A percentile compares a stretch with the other conserved stretches of the same genome.
phyloP scores from a whole-genome alignment of 768 basidiomycete species.

The Xerocomus brunneocitrinus region DNA sequence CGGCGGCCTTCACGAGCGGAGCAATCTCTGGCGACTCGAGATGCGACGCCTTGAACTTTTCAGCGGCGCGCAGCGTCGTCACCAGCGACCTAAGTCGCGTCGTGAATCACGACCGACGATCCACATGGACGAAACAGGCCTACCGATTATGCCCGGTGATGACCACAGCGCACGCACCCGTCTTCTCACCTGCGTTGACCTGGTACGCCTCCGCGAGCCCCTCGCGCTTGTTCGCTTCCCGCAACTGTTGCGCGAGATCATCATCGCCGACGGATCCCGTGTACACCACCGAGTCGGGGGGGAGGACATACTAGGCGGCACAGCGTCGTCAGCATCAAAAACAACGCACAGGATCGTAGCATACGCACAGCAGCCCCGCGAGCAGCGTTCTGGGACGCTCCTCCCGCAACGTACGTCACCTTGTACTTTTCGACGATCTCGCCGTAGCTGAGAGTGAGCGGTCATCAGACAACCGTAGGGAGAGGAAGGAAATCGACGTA shows the following conservation, averaged over 20 bases:
- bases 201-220: conserved; percentile 86
- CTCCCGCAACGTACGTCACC: conserved; percentile 92
- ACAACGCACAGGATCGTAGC: background rate
- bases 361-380: conserved; percentile 87
- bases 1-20: conserved; percentile 71
- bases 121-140: conserved; percentile 10
- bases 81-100: conserved; percentile 67
- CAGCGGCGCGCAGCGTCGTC: conserved; percentile 86
- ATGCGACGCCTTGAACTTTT: conserved; percentile 82
- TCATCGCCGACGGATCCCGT: conserved; percentile 94
- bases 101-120: too few relatives aligned
- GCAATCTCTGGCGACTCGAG: conserved; percentile 72
- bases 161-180: conserved; percentile 95
- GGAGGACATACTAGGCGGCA: conserved; percentile 74
- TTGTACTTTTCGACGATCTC: conserved; percentile 74
- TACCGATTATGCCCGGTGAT: conserved; percentile 92
- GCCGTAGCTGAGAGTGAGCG: conserved; percentile 60
- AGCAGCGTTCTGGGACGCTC: conserved; percentile 95
- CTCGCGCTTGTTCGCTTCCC: conserved; percentile 87
- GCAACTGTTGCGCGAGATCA: conserved; percentile 83
- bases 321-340: background rate
- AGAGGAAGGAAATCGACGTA: conserved; percentile 25
- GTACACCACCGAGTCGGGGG: conserved; percentile 85
- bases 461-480: background rate
- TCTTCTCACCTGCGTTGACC: conserved; percentile 81